These are phyloP conservation scores for Xylaria flabelliformis DNA, from an alignment of 495 filamentous ascomycete species.

Conservation along the genomic window DNA sequence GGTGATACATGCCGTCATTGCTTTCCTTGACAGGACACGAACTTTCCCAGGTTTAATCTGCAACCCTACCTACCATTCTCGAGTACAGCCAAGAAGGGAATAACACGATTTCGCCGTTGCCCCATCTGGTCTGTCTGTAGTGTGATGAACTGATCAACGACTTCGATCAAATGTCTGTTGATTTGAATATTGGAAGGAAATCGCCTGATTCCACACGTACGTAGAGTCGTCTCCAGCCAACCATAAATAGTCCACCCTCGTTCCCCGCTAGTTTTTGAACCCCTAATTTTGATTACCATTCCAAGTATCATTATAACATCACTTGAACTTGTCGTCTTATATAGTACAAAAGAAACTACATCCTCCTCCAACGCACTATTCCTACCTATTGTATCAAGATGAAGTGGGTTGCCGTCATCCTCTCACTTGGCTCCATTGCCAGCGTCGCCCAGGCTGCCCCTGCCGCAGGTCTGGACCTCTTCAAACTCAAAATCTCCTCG, in stretches of 20 bases:
- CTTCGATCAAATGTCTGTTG: background rate
- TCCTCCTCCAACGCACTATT: background rate
- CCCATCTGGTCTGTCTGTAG: conserved; percentile 7
- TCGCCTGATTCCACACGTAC: conserved; percentile 13
- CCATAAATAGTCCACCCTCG: conserved; percentile 21
- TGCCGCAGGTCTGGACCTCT: conserved; percentile 35
- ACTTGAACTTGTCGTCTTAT: background rate
- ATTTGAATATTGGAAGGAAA: background rate
- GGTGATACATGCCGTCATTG: conserved; percentile 27
- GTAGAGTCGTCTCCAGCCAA: background rate
- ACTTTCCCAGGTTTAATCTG: conserved; percentile 14
- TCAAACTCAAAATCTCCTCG: conserved; percentile 39
- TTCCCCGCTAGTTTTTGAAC: background rate
- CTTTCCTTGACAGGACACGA: conserved; percentile 17
- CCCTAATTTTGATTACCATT: background rate
- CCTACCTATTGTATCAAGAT: conserved; percentile 28
- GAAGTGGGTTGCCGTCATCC: conserved; percentile 35
- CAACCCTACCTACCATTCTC: conserved; percentile 20
- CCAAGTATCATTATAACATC: background rate
- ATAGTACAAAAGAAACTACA: background rate
- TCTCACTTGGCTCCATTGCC: conserved; percentile 37
- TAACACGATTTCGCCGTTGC: conserved; percentile 21
- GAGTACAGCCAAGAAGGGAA: conserved; percentile 18
- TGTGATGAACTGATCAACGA: background rate
- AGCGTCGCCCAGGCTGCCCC: conserved; percentile 34